Evolutionary conservation across 2,329 filamentous ascomycete genomes (phyloP).

Genomic region (Claviceps cyperi): DNA sequence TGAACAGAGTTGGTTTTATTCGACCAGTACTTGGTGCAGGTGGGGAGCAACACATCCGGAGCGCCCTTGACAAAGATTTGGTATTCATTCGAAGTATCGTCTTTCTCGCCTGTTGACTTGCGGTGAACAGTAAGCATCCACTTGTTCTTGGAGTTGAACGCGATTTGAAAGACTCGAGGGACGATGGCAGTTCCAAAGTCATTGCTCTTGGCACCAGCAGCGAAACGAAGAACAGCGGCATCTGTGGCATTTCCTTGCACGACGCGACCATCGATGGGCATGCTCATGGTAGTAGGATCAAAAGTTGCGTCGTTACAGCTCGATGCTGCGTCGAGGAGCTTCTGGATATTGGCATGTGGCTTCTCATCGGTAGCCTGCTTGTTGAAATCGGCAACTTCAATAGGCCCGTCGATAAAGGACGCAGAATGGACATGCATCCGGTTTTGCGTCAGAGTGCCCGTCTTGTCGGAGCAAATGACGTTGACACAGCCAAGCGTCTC

Average conservation of each 20-base stretch:
- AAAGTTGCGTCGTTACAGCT: slow-evolving; percentile 30
- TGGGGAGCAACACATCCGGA: slow-evolving; percentile 32
- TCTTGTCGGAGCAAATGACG: slow-evolving; percentile 29
- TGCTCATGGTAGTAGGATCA: slow-evolving; percentile 21
- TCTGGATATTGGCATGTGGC: slow-evolving; percentile 7
- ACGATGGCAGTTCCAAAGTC: slow-evolving; percentile 10
- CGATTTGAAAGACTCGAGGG: slow-evolving; percentile 24
- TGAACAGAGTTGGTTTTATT: slow-evolving; percentile 15
- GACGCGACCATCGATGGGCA: slow-evolving; percentile 19
- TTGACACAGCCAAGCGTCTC: slow-evolving; percentile 30
- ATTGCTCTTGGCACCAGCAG: slow-evolving; percentile 12
- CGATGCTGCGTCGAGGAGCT: slow-evolving; percentile 16
- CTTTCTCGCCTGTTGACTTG: slow-evolving; percentile 10
- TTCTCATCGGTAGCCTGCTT: slow-evolving; percentile 7
- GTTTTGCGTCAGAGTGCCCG: slow-evolving; percentile 28
- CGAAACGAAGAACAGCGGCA: slow-evolving; percentile 26
- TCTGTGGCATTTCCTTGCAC: slow-evolving; percentile 30
- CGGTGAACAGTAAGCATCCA: slow-evolving; percentile 30
- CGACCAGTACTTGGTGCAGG: slow-evolving; percentile 23
- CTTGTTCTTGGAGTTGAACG: slow-evolving; percentile 37
- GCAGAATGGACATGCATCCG: slow-evolving; percentile 28
- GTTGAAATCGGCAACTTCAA: slow-evolving; percentile 15
- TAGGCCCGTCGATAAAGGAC: slow-evolving; percentile 21
- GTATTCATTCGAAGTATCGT: slow-evolving; percentile 15
- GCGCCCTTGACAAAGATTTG: slow-evolving; percentile 38